Evolutionary conservation across 768 basidiomycete species (phyloP), one percentile per base, ranked within the genome.

Genomic region (Asterophora lycoperdoides): DNA sequence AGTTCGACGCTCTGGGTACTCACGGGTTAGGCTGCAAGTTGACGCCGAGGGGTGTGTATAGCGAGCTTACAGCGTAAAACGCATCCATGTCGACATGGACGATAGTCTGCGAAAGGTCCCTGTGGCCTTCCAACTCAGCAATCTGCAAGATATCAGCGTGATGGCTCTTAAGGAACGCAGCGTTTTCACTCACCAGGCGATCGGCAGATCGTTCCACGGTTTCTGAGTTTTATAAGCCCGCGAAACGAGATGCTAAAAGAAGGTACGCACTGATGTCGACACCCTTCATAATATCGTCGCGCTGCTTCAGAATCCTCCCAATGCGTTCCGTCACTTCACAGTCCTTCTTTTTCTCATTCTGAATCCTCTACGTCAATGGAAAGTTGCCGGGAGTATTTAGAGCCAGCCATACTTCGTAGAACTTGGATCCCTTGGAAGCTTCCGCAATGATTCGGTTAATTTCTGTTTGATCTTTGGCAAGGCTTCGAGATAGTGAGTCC

Each of bases 71-170:
- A 1, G 89, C 88, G 55, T 78, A 93, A 68, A 95, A 96, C 3
- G 92, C 91, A 64, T 97, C 95, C 82, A 94, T 93, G 60, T 99
- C 96, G 26, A 96, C 84, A 61, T 98, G 93, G 5, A 97, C 89
- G 51, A 99, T 89, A 15, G 69, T 77, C 64, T 94, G 89, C 2
- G 78, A 77, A 23, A 97, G 68, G 63, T 97, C 93, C 39, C 93
- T 72, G 42, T 79, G 73, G 1, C 73, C 67, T 63, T 95, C 92
- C 4, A 95, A 72, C 51, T 87, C 82, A 15, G 70, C 67, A 4
- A 94, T 71, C 89, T 84, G 46, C 30, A 33, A 33, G 50, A 39
- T 20, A 46, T 29, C 33, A 54, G 14, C 35, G 35, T 20, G 11
- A 34, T 45, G 42, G 18, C 10, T 32, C 33, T 19, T 19, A 23